Conservation (phyloP, 176 grass and related monocot genomes). For the Oryza coarctata region DNA sequence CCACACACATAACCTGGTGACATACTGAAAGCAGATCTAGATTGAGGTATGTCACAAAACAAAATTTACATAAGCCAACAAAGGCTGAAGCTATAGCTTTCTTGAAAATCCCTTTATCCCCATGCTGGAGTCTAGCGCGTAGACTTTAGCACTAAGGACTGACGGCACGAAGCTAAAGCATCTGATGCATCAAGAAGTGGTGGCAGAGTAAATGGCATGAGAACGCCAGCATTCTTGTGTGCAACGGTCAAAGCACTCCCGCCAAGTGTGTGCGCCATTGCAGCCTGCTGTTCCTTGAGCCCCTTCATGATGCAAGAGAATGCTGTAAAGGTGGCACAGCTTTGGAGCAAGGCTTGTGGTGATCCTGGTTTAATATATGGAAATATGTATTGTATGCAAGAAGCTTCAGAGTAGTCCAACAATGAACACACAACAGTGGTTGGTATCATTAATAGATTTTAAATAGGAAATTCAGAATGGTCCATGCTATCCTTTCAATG, state of each 20-base stretch:
- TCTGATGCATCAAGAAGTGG: conserved; percentile 54
- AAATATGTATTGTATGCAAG: not conserved
- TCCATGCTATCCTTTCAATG: not conserved
- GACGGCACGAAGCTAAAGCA: conserved; percentile 70
- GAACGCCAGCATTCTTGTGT: conserved; percentile 31
- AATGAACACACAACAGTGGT: not conserved
- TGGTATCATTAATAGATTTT: not conserved
- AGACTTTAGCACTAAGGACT: conserved; percentile 49
- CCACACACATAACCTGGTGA: not conserved
- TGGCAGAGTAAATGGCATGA: conserved; percentile 75
- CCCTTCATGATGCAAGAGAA: conserved; percentile 96
- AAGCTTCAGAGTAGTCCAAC: not conserved
- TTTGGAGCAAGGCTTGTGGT: conserved; percentile 71
- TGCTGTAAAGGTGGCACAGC: conserved; percentile 73
- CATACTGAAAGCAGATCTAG: not conserved
- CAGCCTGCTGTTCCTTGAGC: conserved; percentile 81
- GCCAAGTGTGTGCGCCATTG: conserved; percentile 46
- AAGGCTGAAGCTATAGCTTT: conserved; percentile 11
- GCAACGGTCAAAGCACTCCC: not conserved
- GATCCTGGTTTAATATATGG: conserved; percentile 39
- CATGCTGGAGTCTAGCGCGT: conserved; percentile 31
- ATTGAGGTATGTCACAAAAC: not conserved
- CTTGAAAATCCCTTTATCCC: conserved; percentile 1
- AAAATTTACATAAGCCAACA: conserved; percentile 29
- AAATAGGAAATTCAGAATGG: not conserved